Base-by-base conservation (phyloP, 305 asterid species). In the Fraxinus dipetala region DNA sequence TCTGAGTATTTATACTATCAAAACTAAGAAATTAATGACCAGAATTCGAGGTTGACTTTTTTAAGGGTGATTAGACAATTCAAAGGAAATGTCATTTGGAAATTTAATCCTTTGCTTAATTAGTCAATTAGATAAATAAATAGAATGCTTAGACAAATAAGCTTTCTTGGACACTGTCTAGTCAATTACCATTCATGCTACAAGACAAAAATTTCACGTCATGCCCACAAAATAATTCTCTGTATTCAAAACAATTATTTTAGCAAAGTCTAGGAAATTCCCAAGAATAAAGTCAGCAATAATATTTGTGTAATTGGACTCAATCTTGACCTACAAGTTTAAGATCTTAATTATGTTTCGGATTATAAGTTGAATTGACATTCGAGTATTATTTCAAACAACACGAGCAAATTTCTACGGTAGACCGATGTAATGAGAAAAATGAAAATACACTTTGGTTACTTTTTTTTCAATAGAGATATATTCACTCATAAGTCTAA, bases 21-120 rank as follows among this genome's bases (percentile, higher is more conserved):
- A 85, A 67, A 14, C 80, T 63, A 78, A 67, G 84, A 78, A 85
- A 84, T 78, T 70, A 82, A 84, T 84, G 86, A 81, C 77, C 61
- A 88, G 91, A 93, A 86, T 88, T 87, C 82, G 79, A 82, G 94
- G 97, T 93, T 93, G 97, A 95, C 98, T 93, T 87, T 85, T n/a
- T 74, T 40, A 63, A 22, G 79, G 81, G 20, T 91, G 97, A 91
- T 88, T 88, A 85, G 97, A 94, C 97, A 79, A 87, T 75, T 79
- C 86, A 89, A 88, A 87, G 82, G 81, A 87, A 80, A 83, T 74
- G 87, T 84, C 84, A 84, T 88, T 65, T 65, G 34, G 79, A 87
- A 85, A 88, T 82, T 72, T 79, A 88, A 88, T 90, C 87, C 89
- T 36, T 54, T 75, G 78, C 75, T 72, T 79, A 81, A 48, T 38